Base-by-base conservation (phyloP, 2,329 filamentous ascomycete genomes). In the Colletotrichum siamense region DNA sequence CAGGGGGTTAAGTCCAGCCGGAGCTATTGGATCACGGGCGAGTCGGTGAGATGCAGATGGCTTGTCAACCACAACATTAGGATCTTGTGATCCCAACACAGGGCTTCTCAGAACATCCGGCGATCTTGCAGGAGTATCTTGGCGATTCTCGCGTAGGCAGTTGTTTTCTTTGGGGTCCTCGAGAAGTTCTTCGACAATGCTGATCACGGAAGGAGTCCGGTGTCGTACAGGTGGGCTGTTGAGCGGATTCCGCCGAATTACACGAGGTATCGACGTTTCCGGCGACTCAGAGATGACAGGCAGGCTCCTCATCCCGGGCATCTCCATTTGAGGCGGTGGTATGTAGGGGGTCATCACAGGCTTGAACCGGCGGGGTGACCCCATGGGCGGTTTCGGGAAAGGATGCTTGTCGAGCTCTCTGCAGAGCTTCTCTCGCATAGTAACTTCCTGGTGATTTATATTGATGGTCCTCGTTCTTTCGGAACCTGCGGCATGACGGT, bases 121-220 rank as follows among this genome's bases (percentile, higher is more conserved):
- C 39, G 72, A 71, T 44, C 44, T 71, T n/a, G 68, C 68, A 61
- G 68, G 72, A 61, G 72, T 75, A 28, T 71, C 71, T 62, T 69
- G 62, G 24, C 65, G 72, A 16, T 28, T 71, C 32, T 34, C 12
- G 3, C 22, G 32, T 44, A 30, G 26, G 36, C 39, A 1, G 16
- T 22, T 26, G 28, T 22, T 30, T 3, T 32, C 30, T n/a, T 22
- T 32, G 59, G 26, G 30, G 59, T 32, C 30, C 12, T 34, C n/a
- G 30, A 34, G 28, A 32, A 30, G 30, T 34, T 28, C 44, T 52
- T 52, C 44, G 44, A 52, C n/a, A 52, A 52, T 22, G 44, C 44
- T 52, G 44, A 52, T 24, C 44, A 52, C 44, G 44, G 44, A 52
- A 22, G 44, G 44, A 52, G 44, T 1, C n/a, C 44, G 44, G n/a